phyloP scores from a whole-genome alignment of 2,329 filamentous ascomycete species.

The Epicoccum nigrum region DNA sequence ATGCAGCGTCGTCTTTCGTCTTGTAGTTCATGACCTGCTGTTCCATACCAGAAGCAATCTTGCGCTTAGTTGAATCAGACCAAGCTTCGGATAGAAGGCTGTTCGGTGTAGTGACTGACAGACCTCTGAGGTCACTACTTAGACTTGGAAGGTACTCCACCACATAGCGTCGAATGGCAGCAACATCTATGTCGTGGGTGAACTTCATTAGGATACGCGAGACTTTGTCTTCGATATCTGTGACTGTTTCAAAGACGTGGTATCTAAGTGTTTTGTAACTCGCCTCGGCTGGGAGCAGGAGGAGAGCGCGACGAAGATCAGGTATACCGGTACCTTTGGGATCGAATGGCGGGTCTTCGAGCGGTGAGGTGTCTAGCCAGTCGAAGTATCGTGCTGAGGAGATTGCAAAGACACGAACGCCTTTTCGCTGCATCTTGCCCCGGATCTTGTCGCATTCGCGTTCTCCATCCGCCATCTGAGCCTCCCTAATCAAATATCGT shows the following conservation, averaged over 20 bases:
- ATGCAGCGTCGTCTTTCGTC: not conserved
- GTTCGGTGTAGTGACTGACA: not conserved
- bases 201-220: conserved; percentile 2
- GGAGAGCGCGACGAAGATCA: conserved; percentile 6
- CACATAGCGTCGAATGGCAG: conserved; percentile 1
- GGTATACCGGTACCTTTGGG: conserved; percentile 2
- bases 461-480: not conserved
- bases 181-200: conserved; percentile 6
- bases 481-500: not conserved
- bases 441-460: not conserved
- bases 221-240: conserved; percentile 6
- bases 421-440: conserved; percentile 8
- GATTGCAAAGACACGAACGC: conserved; percentile 9
- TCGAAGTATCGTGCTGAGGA: conserved; percentile 3
- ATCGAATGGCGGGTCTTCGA: not conserved
- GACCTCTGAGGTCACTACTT: not conserved
- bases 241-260: conserved; percentile 5
- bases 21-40: not conserved
- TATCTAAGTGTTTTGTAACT: conserved; percentile 4
- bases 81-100: not conserved
- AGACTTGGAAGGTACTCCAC: not conserved
- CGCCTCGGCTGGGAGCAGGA: not conserved
- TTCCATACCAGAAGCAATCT: not conserved
- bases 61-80: not conserved
- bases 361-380: not conserved